A percentile compares a stretch with the other conserved stretches of the same genome.
phyloP scores from a whole-genome alignment of 2,329 filamentous ascomycete species.

The Xylaria sp. region DNA sequence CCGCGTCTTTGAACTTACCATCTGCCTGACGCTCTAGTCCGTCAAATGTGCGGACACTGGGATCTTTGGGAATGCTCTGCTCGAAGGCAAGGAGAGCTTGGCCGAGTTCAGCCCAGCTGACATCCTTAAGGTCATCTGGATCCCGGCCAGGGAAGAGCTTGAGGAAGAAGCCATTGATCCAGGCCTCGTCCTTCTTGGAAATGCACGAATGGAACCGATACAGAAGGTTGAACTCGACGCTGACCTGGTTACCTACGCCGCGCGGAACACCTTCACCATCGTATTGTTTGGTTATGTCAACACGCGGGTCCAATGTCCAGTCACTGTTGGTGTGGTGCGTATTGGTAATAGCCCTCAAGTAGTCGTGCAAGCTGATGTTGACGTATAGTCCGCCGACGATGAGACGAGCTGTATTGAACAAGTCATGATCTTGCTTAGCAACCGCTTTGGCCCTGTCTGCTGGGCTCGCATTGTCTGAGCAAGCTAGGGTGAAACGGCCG shows the following conservation, averaged over 20 bases:
- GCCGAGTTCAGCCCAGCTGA: conserved; percentile 42
- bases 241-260: conserved; percentile 74
- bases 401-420: conserved; percentile 67
- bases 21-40: conserved; percentile 59
- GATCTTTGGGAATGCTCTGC: conserved; percentile 55
- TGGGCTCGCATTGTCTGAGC: conserved; percentile 39
- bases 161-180: conserved; percentile 66
- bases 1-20: conserved; percentile 66
- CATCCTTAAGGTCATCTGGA: conserved; percentile 42
- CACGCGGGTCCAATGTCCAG: conserved; percentile 72
- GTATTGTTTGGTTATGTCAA: conserved; percentile 63
- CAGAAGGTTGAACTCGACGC: conserved; percentile 74
- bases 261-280: conserved; percentile 60
- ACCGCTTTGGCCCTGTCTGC: conserved; percentile 51
- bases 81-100: conserved; percentile 51
- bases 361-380: conserved; percentile 68
- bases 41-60: conserved; percentile 60
- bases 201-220: conserved; percentile 74
- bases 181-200: conserved; percentile 69
- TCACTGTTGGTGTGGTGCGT: conserved; percentile 67
- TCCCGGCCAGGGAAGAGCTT: conserved; percentile 54
- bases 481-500: conserved; percentile 66
- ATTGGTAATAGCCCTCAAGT: conserved; percentile 70
- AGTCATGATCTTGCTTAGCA: conserved; percentile 60
- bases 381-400: conserved; percentile 66